Conservation (phyloP, 768 basidiomycete genomes). For the Hebeloma cylindrosporum region DNA sequence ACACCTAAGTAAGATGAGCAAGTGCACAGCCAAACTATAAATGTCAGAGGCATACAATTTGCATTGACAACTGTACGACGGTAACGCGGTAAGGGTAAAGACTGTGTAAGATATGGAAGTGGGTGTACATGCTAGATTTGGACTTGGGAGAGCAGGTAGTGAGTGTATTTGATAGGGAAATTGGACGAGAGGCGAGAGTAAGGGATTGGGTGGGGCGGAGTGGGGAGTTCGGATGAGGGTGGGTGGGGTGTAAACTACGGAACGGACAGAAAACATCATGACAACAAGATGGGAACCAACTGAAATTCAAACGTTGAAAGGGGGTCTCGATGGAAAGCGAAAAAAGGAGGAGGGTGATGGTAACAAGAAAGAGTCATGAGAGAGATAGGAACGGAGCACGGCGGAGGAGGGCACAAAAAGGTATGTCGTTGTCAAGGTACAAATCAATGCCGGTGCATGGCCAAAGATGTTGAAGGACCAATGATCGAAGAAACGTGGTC, state of each 20-base stretch:
- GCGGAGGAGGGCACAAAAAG: neutral
- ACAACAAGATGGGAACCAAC: constrained; percentile 8
- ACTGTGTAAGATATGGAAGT: constrained; percentile 13
- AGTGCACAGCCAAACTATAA: too few relatives aligned
- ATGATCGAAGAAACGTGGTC: neutral
- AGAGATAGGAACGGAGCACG: neutral
- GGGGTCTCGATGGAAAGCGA: neutral
- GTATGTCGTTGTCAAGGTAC: constrained; percentile 2
- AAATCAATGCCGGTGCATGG: neutral
- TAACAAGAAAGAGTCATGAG: constrained; percentile 6
- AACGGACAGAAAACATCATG: constrained; percentile 13
- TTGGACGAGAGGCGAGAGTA: neutral
- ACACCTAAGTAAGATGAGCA: too few relatives aligned
- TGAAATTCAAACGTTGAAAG: neutral
- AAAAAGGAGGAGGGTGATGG: constrained; percentile 1
- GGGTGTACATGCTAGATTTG: constrained; percentile 13
- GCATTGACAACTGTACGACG: too few relatives aligned
- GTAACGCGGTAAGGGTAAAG: constrained; percentile 12
- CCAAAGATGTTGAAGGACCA: neutral
- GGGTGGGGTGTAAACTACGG: too few relatives aligned
- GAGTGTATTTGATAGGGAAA: constrained; percentile 9
- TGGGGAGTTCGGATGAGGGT: too few relatives aligned
- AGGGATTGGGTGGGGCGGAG: neutral
- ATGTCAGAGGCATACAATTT: too few relatives aligned
- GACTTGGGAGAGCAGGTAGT: constrained; percentile 5